Evolutionary conservation across 1,284 basidiomycete genomes (phyloP).

Genomic region (Apiotrichum akiyoshidainum): DNA sequence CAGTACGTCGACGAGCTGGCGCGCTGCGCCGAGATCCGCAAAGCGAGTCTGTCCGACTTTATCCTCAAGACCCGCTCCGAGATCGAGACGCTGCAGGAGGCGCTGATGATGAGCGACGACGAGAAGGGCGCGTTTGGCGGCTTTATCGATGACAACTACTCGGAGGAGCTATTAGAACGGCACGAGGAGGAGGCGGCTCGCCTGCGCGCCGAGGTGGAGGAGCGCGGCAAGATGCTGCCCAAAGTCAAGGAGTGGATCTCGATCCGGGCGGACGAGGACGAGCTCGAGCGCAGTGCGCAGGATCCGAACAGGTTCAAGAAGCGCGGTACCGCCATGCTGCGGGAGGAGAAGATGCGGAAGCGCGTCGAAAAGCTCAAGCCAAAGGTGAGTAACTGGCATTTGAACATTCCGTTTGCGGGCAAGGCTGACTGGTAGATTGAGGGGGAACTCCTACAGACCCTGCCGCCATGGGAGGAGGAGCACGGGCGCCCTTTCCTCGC

Average conservation of each 20-base stretch:
- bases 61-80: conserved; percentile 76
- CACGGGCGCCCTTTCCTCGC: conserved; percentile 75
- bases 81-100: conserved; percentile 78
- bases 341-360: conserved; percentile 98
- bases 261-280: conserved; percentile 85
- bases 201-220: conserved; percentile 72
- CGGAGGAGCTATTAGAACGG: conserved; percentile 77
- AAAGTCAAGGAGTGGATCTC: conserved; percentile 83
- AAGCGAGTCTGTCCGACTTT: conserved; percentile 82
- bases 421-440: conserved; percentile 62
- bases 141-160: conserved; percentile 79
- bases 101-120: conserved; percentile 76
- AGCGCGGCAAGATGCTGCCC: conserved; percentile 72
- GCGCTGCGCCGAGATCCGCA: conserved; percentile 82
- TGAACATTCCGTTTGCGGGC: neutral
- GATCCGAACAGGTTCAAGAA: conserved; percentile 49
- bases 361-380: conserved; percentile 92
- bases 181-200: conserved; percentile 84
- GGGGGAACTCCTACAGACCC: conserved; percentile 71
- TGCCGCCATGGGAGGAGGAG: conserved; percentile 85
- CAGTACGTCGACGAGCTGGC: conserved; percentile 84
- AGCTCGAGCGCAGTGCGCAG: conserved; percentile 59
- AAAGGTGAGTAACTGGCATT: conserved; percentile 65
- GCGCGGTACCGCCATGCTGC: conserved; percentile 68
- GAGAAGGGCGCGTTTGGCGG: conserved; percentile 76